Evolutionary conservation across 2,329 filamentous ascomycete genomes (phyloP).

Genomic region (Passalora sequoiae): DNA sequence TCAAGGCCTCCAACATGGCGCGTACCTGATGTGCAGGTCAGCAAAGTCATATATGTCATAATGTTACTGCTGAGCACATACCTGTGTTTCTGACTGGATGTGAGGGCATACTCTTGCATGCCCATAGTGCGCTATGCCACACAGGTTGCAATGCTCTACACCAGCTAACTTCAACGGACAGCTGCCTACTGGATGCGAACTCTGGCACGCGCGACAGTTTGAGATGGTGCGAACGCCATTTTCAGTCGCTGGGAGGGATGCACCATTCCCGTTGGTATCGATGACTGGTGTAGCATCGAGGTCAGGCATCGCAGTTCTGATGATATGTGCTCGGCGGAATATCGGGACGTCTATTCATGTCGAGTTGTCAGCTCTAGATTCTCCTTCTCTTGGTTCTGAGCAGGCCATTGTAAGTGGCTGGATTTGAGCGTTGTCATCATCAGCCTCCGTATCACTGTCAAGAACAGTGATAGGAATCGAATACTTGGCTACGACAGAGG

Average conservation of each 20-base stretch:
- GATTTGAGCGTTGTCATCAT: not conserved
- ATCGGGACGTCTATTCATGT: conserved; percentile 11
- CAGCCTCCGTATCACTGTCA: not conserved
- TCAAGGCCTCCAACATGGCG: conserved; percentile 59
- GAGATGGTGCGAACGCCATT: conserved; percentile 14
- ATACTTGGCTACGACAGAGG: conserved; percentile 9
- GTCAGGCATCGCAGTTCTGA: conserved; percentile 1
- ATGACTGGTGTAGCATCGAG: not conserved
- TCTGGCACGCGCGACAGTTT: conserved; percentile 52
- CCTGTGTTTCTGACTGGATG: conserved; percentile 53
- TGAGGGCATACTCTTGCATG: conserved; percentile 55
- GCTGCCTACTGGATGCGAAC: conserved; percentile 51
- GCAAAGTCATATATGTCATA: not conserved
- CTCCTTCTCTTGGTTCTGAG: not conserved
- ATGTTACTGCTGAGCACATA: conserved; percentile 10
- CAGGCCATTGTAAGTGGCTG: not conserved
- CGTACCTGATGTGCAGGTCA: conserved; percentile 47
- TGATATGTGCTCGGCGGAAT: conserved; percentile 20
- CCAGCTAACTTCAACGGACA: conserved; percentile 58
- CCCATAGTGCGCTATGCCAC: conserved; percentile 59
- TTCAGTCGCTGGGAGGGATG: not conserved
- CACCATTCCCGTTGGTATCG: not conserved
- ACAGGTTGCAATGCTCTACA: conserved; percentile 59
- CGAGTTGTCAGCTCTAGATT: conserved; percentile 3
- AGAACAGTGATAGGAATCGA: not conserved